phyloP scores from a whole-genome alignment of 2,329 filamentous ascomycete species.

The Cercospora beticola region DNA sequence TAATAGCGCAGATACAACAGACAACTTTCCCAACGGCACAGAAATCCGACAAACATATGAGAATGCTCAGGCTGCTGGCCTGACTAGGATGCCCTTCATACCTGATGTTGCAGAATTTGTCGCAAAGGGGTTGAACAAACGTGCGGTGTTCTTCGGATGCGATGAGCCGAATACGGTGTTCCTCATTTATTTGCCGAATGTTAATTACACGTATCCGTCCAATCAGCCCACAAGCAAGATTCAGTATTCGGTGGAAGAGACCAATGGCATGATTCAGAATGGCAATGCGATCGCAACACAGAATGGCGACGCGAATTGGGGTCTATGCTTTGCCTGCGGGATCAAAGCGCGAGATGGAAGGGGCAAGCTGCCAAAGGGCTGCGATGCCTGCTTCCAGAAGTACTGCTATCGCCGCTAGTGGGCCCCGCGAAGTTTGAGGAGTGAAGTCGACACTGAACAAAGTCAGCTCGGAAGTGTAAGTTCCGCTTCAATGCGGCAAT shows the following conservation, averaged over 20 bases:
- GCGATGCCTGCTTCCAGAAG: conserved; percentile 43
- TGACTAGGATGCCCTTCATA: conserved; percentile 59
- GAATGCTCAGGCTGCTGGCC: conserved; percentile 52
- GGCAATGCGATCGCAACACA: conserved; percentile 43
- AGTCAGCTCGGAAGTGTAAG: neutral
- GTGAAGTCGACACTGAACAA: neutral
- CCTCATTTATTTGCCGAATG: conserved; percentile 50
- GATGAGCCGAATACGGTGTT: conserved; percentile 38
- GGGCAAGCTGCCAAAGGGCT: conserved; percentile 36
- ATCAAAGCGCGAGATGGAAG: conserved; percentile 40
- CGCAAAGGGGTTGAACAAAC: conserved; percentile 58
- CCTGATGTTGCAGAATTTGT: conserved; percentile 58
- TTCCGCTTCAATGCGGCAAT: neutral
- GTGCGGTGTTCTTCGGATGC: conserved; percentile 65
- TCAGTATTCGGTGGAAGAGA: conserved; percentile 40
- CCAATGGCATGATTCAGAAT: conserved; percentile 44
- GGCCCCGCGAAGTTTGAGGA: neutral
- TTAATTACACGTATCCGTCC: conserved; percentile 39
- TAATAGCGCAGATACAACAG: conserved; percentile 60
- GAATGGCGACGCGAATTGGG: conserved; percentile 40
- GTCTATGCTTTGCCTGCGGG: conserved; percentile 46
- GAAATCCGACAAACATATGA: conserved; percentile 59
- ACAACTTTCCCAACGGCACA: conserved; percentile 61
- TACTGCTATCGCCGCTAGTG: conserved; percentile 38
- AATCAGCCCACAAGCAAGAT: conserved; percentile 39